Percentiles rank a stretch among this genome's conserved stretches.
Evolutionary conservation across 345 rosid genomes (phyloP).

Genomic region (Punica granatum): DNA sequence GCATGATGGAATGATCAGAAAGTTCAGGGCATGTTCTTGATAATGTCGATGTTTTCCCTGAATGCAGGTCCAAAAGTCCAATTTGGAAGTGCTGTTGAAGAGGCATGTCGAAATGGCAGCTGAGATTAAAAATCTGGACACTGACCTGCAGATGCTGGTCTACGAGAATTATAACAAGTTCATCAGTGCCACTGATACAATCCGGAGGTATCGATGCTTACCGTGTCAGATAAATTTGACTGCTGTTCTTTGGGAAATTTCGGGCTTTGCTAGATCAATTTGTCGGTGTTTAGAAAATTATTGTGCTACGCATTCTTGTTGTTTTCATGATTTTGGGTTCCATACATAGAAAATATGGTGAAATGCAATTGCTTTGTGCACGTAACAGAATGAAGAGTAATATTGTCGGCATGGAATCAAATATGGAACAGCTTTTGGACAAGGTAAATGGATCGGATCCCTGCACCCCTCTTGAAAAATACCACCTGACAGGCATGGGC

Average conservation of each 20-base stretch:
- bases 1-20: not conserved
- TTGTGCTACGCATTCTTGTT: not conserved
- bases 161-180: slow-evolving; percentile 97
- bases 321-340: no score
- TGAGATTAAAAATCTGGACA: slow-evolving; percentile 93
- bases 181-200: slow-evolving; percentile 96
- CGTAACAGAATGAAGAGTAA: slow-evolving; percentile 89
- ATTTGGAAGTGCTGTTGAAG: slow-evolving; percentile 78
- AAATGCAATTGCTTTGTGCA: not conserved
- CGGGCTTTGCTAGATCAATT: not conserved
- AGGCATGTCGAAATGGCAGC: slow-evolving; percentile 97
- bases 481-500: not conserved
- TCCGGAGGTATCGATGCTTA: slow-evolving; percentile 55
- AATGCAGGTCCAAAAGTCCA: slow-evolving; percentile 66
- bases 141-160: slow-evolving; percentile 96
- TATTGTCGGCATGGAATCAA: slow-evolving; percentile 93
- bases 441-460: slow-evolving; percentile 36
- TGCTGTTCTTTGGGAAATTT: not conserved
- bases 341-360: not conserved
- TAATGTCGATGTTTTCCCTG: not conserved
- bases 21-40: not conserved
- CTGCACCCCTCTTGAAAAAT: not conserved
- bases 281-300: not conserved
- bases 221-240: not conserved
- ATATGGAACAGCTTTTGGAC: slow-evolving; percentile 90